These are phyloP conservation scores for Monosporozyma servazzii DNA, from an alignment of 805 yeast genomes.

Conservation along the genomic window DNA sequence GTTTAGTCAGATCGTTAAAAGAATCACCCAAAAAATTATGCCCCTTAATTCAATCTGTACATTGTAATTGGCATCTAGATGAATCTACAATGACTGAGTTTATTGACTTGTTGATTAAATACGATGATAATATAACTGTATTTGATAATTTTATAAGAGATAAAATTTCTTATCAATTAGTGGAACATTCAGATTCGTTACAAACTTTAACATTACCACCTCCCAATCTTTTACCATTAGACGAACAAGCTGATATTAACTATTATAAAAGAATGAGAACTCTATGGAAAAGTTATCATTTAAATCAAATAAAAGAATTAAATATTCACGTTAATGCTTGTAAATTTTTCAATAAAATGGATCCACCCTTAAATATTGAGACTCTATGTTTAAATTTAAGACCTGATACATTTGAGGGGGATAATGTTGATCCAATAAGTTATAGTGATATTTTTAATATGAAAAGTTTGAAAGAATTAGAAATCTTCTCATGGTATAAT, in stretches of 20 bases:
- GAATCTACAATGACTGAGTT: slow-evolving; percentile 11
- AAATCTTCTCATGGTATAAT: slow-evolving; percentile 34
- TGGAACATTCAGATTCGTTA: slow-evolving; percentile 10
- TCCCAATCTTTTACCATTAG: slow-evolving; percentile 18
- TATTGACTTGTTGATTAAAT: slow-evolving; percentile 9
- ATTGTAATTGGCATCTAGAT: slow-evolving; percentile 27
- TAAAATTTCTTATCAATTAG: slow-evolving; percentile 11
- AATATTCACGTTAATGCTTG: slow-evolving; percentile 23
- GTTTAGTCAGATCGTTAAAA: slow-evolving; percentile 16
- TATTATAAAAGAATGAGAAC: slow-evolving; percentile 11
- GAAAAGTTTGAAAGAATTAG: slow-evolving; percentile 21
- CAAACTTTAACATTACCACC: slow-evolving; percentile 20
- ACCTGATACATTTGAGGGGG: slow-evolving; percentile 19
- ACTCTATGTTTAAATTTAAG: slow-evolving; percentile 22
- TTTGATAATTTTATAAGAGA: slow-evolving; percentile 21
- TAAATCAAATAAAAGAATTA: slow-evolving; percentile 15
- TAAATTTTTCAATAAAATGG: slow-evolving; percentile 14
- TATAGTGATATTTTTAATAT: slow-evolving; percentile 29
- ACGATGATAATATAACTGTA: slow-evolving; percentile 13
- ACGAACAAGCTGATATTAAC: slow-evolving; percentile 7
- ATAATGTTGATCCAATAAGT: slow-evolving; percentile 6
- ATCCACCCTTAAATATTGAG: slow-evolving; percentile 15
- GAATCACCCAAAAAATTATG: slow-evolving; percentile 13
- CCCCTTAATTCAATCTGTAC: slow-evolving; percentile 17
- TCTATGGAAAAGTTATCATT: slow-evolving; percentile 9